Conservation (phyloP, 352 stramenopile species). For the Globisporangium nunn region DNA sequence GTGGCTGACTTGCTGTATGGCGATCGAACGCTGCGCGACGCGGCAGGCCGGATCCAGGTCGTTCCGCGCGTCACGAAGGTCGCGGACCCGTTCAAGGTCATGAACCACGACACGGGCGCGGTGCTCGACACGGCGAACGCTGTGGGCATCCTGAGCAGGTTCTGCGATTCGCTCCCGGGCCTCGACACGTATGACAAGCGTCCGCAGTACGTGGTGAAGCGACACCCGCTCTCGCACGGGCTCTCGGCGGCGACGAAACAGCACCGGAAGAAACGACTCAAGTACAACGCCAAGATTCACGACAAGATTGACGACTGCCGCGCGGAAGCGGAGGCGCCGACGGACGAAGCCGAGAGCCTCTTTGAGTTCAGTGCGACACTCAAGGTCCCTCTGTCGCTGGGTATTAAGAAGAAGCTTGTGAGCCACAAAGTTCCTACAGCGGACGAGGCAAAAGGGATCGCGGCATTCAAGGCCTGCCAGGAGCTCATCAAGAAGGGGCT, state of each 20-base stretch:
- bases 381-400: constrained; percentile 43
- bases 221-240: constrained; percentile 36
- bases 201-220: constrained; percentile 68
- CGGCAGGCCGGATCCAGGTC: constrained; percentile 10
- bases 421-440: constrained; percentile 58
- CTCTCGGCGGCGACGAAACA: constrained; percentile 52
- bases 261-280: constrained; percentile 67
- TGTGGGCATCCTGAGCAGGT: constrained; percentile 56
- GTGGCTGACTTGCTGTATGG: neutral
- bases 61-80: constrained; percentile 3
- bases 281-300: constrained; percentile 70
- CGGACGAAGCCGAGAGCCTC: constrained; percentile 16
- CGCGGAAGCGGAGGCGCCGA: constrained; percentile 27
- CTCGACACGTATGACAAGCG: constrained; percentile 79
- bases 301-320: constrained; percentile 74
- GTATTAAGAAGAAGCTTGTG: constrained; percentile 55
- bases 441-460: constrained; percentile 70
- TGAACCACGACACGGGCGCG: constrained; percentile 59
- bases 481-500: constrained; percentile 62
- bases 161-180: constrained; percentile 75
- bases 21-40: constrained; percentile 1
- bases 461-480: constrained; percentile 75
- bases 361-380: constrained; percentile 67
- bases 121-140: constrained; percentile 63
- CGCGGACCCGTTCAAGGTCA: constrained; percentile 33